phyloP scores from a whole-genome alignment of 352 stramenopile genomes.

The Plasmopara halstedii region DNA sequence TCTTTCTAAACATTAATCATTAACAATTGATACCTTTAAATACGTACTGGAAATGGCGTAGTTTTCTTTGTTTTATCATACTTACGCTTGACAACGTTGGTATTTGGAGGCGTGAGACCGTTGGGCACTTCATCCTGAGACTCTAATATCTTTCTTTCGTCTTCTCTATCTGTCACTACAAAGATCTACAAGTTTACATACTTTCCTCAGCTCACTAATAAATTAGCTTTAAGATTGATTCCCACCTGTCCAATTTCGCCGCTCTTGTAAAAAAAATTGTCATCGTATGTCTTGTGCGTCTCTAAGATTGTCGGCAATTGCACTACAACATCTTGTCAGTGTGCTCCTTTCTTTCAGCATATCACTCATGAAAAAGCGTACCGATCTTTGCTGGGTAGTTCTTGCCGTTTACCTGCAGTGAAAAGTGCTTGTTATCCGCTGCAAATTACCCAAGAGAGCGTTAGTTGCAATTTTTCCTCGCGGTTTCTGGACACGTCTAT shows the following conservation, averaged over 20 bases:
- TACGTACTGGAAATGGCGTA: constrained; percentile 63
- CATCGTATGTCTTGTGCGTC: constrained; percentile 87
- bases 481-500: background rate
- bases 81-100: constrained; percentile 82
- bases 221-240: background rate
- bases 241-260: constrained; percentile 76
- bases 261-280: constrained; percentile 87
- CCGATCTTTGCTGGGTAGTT: constrained; percentile 76
- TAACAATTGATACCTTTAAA: background rate
- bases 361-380: constrained; percentile 22
- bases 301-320: constrained; percentile 80
- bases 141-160: constrained; percentile 59
- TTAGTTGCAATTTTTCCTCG: background rate
- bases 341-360: background rate
- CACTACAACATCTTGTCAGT: constrained; percentile 27
- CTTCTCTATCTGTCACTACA: constrained; percentile 70
- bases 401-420: constrained; percentile 61
- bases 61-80: constrained; percentile 84
- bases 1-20: background rate
- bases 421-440: constrained; percentile 87
- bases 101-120: constrained; percentile 78
- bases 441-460: background rate
- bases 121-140: constrained; percentile 55
- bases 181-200: constrained; percentile 47
- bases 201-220: background rate